Evolutionary conservation across 2,329 filamentous ascomycete species (phyloP), one percentile per base, ranked within the genome.

Genomic region (Colletotrichum falcatum): DNA sequence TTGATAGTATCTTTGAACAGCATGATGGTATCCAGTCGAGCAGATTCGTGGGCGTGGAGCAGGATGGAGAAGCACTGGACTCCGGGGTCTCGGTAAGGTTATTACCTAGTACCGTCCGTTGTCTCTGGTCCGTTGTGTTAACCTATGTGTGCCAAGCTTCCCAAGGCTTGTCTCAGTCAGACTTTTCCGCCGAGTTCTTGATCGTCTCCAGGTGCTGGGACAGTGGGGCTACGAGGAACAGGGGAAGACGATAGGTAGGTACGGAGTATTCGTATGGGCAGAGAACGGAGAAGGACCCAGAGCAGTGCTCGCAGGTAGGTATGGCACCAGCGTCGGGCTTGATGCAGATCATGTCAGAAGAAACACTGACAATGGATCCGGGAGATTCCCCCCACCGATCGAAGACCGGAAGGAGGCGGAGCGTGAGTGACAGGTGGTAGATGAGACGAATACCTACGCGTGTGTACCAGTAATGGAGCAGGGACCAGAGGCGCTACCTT

Each of bases 371-470:
- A 61, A 70, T 60, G 39, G 65, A 56, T 49, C 54, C 62, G 73
- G 71, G 66, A 62, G 64, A 62, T 68, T 42, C 59, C 53, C 72
- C 73, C 73, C 72, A 73, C 74, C 71, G 66, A 72, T 73, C 72
- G 70, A 66, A 74, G 70, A 75, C 74, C 74, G 70, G 72, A 76
- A 74, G 75, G 66, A 74, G 74, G 65, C 70, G 70, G 75, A 74
- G 70, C 69, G 66, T 59, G 70, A 62, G 69, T 71, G 69, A 71
- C 69, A 71, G 69, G 60, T 65, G 59, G 55, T 56, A 75, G 61
- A 74, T 76, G 74, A 75, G 75, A 77, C 75, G 73, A 71, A 72
- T 69, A 72, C 37, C 14, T 39, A 6, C 63, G 66, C 39, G 61
- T 61, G 37, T 71, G 65, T 58, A 42, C 18, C 18, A 18, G 18